Evolutionary conservation across 495 filamentous ascomycete species (phyloP), one percentile per base, ranked within the genome.

Genomic region (Aspergillus homomorphus): DNA sequence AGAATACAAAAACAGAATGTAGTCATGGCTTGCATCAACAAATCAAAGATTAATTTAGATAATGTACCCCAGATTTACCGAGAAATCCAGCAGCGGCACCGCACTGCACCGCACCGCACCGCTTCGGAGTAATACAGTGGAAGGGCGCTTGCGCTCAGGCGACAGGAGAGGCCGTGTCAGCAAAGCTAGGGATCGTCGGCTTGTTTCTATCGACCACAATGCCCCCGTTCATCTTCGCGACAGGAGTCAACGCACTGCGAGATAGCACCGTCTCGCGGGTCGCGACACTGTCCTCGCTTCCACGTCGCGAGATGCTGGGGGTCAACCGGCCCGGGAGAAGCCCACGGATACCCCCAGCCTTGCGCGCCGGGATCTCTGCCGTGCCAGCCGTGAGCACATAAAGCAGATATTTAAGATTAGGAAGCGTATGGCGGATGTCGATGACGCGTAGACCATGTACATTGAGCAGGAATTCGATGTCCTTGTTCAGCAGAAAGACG

Each of bases 331-430:
- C 74, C 7, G 69, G 60, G 38, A 73, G 58, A 30, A 93, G 71
- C 0, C 86, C 89, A 51, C 84, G 79, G 4, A 94, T 81, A 1
- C 89, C 90, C 8, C 91, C 90, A 30, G 82, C 82, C 67, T 93
- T 95, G 16, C 92, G 73, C 21, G 83, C 85, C 0, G 90, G 91
- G 15, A 95, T 71, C 61, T 94, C 90, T 16, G 88, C 83, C 44
- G 80, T 85, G 1, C 89, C 89, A 0, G 90, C 88, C 20, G 88
- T 90, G 45, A 91, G 85, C 4, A 96, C 86, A 60, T 90, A 95
- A 3, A 96, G 76, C n/a, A 97, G 73, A 59, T 95, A 96, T 72
- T 96, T 96, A 19, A 98, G 73, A 64, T 98, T 98, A 41, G 91
- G 90, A 16, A 97, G 76, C 3, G 93, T 98, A 58, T 96, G 89